These are phyloP conservation scores for Avena sativa DNA, from an alignment of 176 grass and related monocot species.

Conservation along the genomic window DNA sequence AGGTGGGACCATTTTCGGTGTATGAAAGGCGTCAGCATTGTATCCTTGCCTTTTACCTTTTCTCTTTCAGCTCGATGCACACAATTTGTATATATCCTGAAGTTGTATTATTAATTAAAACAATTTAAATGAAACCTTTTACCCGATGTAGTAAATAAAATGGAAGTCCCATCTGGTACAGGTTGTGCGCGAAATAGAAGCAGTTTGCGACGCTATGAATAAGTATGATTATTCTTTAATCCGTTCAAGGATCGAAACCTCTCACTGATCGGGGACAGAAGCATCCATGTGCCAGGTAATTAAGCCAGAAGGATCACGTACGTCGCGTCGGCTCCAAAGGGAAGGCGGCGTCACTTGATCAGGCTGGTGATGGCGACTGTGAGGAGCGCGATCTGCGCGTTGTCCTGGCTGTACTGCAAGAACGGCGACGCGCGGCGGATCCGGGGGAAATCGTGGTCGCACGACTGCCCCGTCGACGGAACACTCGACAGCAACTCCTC, in stretches of 20 bases:
- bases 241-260: neutral
- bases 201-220: neutral
- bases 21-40: slow-evolving; percentile 3
- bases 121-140: neutral
- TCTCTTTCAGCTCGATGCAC: neutral
- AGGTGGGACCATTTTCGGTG: slow-evolving; percentile 41
- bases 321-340: too few species aligned
- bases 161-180: too few species aligned
- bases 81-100: too few species aligned
- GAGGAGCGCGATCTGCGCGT: neutral
- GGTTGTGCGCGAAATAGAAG: too few species aligned
- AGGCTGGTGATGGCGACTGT: neutral
- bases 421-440: neutral
- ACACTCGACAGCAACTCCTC: neutral
- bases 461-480: neutral
- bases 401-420: neutral
- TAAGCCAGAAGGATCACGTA: too few species aligned
- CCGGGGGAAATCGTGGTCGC: neutral
- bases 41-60: neutral
- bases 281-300: too few species aligned
- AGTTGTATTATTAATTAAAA: too few species aligned
- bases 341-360: neutral
- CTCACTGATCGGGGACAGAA: too few species aligned
- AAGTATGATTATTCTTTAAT: neutral
- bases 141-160: neutral